Base-by-base conservation (phyloP, 306 rosid species). In the Erythrophleum fordii region DNA sequence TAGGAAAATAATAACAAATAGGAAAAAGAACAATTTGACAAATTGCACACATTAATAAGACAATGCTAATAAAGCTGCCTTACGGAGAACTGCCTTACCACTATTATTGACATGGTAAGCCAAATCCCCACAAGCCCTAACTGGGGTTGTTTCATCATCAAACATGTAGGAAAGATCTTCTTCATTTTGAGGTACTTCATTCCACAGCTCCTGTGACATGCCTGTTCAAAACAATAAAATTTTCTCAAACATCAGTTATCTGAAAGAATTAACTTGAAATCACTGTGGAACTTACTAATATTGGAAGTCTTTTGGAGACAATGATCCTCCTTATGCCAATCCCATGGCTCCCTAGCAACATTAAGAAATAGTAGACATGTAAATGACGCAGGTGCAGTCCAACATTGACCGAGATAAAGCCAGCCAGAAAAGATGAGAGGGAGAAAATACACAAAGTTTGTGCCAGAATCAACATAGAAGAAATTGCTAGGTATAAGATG, bases 141-240 rank as follows among this genome's bases (percentile, higher is more conserved):
- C 90, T 23, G 98, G 98, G 70, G 98, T 92, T 80, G 97, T 78
- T 89, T 91, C 95, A 58, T 95, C 97, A 58, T 89, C 93, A n/a
- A 91, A 69, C 92, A 91, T 83, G 76, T 77, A 86, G 23, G 97
- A 88, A 60, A 89, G 75, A 72, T 91, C 92, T 46, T 83, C 94
- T 83, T 66, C 79, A 51, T 86, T 91, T 81, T 82, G 86, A 76
- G 93, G 81, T 73, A 85, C 94, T 20, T 83, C 89, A 71, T 85
- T 90, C 97, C 93, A 92, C 34, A 87, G 60, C 77, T 80, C 73
- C 74, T 83, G 86, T 7, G 93, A 75, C 83, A 87, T 76, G 20
- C 83, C 98, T 88, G 81, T 67, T 73, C 71, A 84, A 41, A 84
- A 81, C 69, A 85, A 79, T 0, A 78, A 66, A 16, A 61, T 14